These are phyloP conservation scores for Solanum acaule DNA, from an alignment of 257 asterid species.

Conservation along the genomic window DNA sequence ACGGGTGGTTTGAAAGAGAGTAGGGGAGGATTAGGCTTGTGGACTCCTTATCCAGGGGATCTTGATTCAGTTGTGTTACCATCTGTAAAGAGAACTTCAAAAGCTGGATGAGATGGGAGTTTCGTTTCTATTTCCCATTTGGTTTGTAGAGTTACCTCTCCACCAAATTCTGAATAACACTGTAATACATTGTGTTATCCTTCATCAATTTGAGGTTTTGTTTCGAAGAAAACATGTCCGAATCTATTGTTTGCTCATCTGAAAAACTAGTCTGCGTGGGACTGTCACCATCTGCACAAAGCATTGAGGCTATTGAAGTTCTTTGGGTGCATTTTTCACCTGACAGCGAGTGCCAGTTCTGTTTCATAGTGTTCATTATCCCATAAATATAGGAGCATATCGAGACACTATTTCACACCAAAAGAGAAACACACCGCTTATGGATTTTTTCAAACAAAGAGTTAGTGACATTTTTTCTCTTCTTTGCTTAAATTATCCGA, in stretches of 20 bases:
- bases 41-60: conserved; percentile 87
- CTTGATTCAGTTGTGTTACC: conserved; percentile 74
- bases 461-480: background rate
- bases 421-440: background rate
- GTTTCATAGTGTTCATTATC: background rate
- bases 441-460: background rate
- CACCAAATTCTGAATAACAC: background rate
- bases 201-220: background rate
- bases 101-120: conserved; percentile 61
- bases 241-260: background rate
- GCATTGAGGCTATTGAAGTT: background rate
- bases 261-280: background rate
- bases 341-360: background rate
- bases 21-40: conserved; percentile 88
- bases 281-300: background rate
- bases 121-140: background rate
- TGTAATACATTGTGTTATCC: background rate
- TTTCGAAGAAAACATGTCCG: background rate
- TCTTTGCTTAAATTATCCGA: background rate
- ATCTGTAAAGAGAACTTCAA: conserved; percentile 68
- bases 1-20: conserved; percentile 67
- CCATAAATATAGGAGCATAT: background rate
- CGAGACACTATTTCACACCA: background rate
- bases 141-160: background rate
- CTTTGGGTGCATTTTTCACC: background rate